A percentile compares a stretch with the other conserved stretches of the same genome.
Evolutionary conservation across 768 basidiomycete genomes (phyloP).

Genomic region (Tulasnella sp.): DNA sequence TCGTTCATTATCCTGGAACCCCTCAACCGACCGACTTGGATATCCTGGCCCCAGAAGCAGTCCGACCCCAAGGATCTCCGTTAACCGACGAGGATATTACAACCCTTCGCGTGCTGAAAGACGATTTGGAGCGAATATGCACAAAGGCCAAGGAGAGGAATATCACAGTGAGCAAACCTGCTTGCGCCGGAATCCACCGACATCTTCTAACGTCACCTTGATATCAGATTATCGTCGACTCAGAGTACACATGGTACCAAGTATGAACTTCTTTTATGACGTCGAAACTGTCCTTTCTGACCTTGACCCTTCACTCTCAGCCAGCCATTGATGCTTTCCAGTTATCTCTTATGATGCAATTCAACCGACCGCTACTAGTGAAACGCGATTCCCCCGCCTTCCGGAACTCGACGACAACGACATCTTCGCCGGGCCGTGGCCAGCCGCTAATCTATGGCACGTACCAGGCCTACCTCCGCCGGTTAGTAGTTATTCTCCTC

Average conservation of each 20-base stretch:
- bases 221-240: constrained; percentile 68
- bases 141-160: constrained; percentile 54
- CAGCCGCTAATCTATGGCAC: constrained; percentile 83
- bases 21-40: constrained; percentile 62
- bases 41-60: constrained; percentile 34
- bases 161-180: constrained; percentile 8
- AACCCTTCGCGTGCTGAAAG: constrained; percentile 62
- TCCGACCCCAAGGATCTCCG: constrained; percentile 43
- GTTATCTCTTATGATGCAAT: constrained; percentile 71
- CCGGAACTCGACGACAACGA: constrained; percentile 35
- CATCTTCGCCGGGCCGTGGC: constrained; percentile 22
- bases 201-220: constrained; percentile 1
- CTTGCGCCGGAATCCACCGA: neutral
- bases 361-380: constrained; percentile 51
- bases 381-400: neutral
- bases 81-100: constrained; percentile 57
- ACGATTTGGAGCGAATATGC: constrained; percentile 68
- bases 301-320: constrained; percentile 41
- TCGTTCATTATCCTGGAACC: constrained; percentile 69
- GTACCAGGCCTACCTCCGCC: constrained; percentile 84
- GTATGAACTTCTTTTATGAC: constrained; percentile 38
- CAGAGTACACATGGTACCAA: constrained; percentile 68
- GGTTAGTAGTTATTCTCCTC: constrained; percentile 48
- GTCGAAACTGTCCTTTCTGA: neutral
- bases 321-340: constrained; percentile 85